These are phyloP conservation scores for Paraconiothyrium sp. DNA, from an alignment of 2,329 filamentous ascomycete species.

Conservation along the genomic window DNA sequence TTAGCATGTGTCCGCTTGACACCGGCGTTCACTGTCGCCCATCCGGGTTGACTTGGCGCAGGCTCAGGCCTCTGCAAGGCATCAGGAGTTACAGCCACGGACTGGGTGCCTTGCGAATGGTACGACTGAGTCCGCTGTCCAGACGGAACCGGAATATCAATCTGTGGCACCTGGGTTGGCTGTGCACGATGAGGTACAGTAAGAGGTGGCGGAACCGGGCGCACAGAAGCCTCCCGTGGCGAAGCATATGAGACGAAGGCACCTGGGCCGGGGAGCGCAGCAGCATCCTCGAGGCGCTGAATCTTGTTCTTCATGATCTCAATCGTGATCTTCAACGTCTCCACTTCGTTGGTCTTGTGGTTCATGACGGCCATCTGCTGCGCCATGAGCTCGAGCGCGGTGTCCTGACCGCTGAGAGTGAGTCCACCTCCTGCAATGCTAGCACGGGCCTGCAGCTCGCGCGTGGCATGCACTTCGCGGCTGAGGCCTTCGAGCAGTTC, in stretches of 20 bases:
- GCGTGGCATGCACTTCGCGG: conserved; percentile 41
- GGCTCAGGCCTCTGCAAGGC: conserved; percentile 31
- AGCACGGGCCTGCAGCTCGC: conserved; percentile 35
- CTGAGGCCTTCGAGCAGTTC: conserved; percentile 49
- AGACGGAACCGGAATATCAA: conserved; percentile 30
- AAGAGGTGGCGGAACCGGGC: conserved; percentile 27
- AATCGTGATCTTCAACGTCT: conserved; percentile 57
- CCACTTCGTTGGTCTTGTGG: conserved; percentile 57
- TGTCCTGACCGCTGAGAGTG: conserved; percentile 38
- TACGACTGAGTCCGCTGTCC: conserved; percentile 25
- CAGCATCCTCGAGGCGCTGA: conserved; percentile 48
- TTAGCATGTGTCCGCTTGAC: conserved; percentile 51
- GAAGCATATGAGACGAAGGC: conserved; percentile 21
- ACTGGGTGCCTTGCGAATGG: conserved; percentile 26
- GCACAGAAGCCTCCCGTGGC: conserved; percentile 25
- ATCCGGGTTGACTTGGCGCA: conserved; percentile 43
- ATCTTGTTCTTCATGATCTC: conserved; percentile 60
- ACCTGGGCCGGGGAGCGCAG: conserved; percentile 19
- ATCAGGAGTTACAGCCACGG: conserved; percentile 27
- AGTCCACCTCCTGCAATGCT: conserved; percentile 12
- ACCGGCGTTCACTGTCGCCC: conserved; percentile 56
- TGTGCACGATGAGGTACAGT: conserved; percentile 22
- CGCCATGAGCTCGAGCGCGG: conserved; percentile 57
- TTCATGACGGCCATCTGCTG: conserved; percentile 52
- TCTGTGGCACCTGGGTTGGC: conserved; percentile 21